These are phyloP conservation scores for Chlamydomonas schloesseri DNA, from an alignment of 139 green algal species.

Conservation along the genomic window DNA sequence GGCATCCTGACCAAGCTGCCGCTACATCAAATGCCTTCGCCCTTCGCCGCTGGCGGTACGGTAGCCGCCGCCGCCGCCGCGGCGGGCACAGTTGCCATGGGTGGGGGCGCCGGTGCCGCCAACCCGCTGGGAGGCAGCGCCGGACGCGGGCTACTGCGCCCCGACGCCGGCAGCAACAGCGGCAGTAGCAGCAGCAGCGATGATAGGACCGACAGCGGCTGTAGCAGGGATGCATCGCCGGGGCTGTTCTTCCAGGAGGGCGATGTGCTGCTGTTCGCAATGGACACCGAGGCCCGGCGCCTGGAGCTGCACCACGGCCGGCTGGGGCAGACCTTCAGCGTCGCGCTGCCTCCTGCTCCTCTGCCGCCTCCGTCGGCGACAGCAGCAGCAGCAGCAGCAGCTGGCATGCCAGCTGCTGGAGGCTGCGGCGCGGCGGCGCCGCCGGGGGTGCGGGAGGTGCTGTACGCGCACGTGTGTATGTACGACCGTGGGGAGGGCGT, in stretches of 20 bases:
- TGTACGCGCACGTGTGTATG: constrained; percentile 15
- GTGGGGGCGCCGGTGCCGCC: no score
- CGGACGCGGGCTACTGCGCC: no score
- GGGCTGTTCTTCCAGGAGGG: not conserved
- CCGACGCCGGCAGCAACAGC: not conserved
- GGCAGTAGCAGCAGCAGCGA: not conserved
- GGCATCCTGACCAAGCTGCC: not conserved
- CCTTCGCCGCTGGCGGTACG: no score
- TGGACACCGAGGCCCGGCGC: not conserved
- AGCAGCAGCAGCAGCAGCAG: no score
- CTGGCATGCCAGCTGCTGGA: not conserved
- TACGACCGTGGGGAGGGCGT: not conserved
- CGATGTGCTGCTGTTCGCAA: not conserved
- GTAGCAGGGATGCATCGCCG: no score
- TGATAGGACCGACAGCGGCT: no score
- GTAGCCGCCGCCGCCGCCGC: not conserved
- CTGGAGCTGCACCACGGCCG: constrained; percentile 5
- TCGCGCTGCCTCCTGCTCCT: not conserved
- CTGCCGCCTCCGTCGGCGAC: not conserved
- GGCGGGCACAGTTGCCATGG: no score
- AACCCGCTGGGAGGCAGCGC: no score
- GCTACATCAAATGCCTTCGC: no score
- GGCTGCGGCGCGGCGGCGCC: no score
- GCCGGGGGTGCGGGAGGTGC: no score
- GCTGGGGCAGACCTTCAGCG: not conserved